Evolutionary conservation across 192 early-diverging fungal genomes (phyloP).

Genomic region (Dissophora globulifera): DNA sequence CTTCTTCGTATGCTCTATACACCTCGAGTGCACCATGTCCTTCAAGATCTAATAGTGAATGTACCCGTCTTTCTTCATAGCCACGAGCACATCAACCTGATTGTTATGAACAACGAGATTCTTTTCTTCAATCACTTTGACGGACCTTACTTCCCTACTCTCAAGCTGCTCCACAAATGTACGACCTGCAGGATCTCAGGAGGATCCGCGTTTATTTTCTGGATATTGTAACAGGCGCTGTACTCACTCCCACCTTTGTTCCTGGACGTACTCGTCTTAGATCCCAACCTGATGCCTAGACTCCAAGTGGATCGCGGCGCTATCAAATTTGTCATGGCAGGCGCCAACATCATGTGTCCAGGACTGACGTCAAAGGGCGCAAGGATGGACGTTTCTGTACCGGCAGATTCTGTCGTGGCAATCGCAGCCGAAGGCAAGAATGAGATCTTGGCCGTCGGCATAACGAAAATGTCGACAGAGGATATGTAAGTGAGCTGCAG

Average conservation of each 20-base stretch:
- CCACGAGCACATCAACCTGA: slow-evolving; percentile 88
- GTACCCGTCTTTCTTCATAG: slow-evolving; percentile 52
- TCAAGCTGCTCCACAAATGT: slow-evolving; percentile 93
- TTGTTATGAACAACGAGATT: slow-evolving; percentile 84
- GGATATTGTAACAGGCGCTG: no score
- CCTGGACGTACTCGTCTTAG: no score
- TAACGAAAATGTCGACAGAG: slow-evolving; percentile 86
- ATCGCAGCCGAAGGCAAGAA: slow-evolving; percentile 97
- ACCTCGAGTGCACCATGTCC: no score
- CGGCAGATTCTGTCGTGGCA: slow-evolving; percentile 79
- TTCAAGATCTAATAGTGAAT: not conserved
- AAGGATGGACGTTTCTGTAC: slow-evolving; percentile 78
- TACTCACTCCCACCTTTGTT: no score
- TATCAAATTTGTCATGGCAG: slow-evolving; percentile 97
- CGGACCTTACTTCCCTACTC: slow-evolving; percentile 88
- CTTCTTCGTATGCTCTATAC: no score
- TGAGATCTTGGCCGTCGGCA: slow-evolving; percentile 90
- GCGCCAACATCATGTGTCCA: slow-evolving; percentile 99
- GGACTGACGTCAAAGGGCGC: slow-evolving; percentile 96
- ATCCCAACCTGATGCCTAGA: slow-evolving; percentile 90
- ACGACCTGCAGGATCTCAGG: no score
- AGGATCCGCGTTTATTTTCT: no score
- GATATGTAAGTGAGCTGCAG: slow-evolving; percentile 95
- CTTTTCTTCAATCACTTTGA: slow-evolving; percentile 97
- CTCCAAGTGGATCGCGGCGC: slow-evolving; percentile 97